These are phyloP conservation scores for Maudiozyma saulgeensis DNA, from an alignment of 805 yeast genomes.

Conservation along the genomic window DNA sequence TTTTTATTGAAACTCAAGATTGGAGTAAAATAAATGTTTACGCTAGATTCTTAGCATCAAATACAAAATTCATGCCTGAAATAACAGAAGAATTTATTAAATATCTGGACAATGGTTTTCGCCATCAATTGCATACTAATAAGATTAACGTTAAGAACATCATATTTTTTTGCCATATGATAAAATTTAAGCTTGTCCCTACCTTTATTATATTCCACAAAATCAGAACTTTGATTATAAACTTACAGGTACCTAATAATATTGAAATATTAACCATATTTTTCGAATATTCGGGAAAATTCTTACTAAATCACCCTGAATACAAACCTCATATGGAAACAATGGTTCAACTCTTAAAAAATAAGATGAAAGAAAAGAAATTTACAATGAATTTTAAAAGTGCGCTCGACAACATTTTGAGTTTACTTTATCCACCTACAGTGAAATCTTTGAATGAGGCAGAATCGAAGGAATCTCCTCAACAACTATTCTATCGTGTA, in stretches of 20 bases:
- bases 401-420: slow-evolving; percentile 48
- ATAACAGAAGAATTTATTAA: slow-evolving; percentile 44
- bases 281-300: slow-evolving; percentile 65
- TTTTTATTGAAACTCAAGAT: slow-evolving; percentile 42
- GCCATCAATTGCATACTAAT: slow-evolving; percentile 48
- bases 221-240: slow-evolving; percentile 48
- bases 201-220: slow-evolving; percentile 64
- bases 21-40: slow-evolving; percentile 40
- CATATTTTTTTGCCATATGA: slow-evolving; percentile 60
- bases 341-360: slow-evolving; percentile 48
- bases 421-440: slow-evolving; percentile 47
- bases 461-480: slow-evolving; percentile 29
- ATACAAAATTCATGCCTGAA: slow-evolving; percentile 39
- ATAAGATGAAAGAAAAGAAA: slow-evolving; percentile 38
- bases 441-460: slow-evolving; percentile 29
- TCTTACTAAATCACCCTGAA: slow-evolving; percentile 47
- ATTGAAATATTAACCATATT: slow-evolving; percentile 61
- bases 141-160: slow-evolving; percentile 47
- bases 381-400: slow-evolving; percentile 47
- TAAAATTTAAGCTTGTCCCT: slow-evolving; percentile 68
- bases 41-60: slow-evolving; percentile 61
- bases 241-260: slow-evolving; percentile 44
- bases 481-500: slow-evolving; percentile 39
- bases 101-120: slow-evolving; percentile 48
- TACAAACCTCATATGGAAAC: slow-evolving; percentile 50